Conservation (phyloP, 768 basidiomycete species). For the Cantharellus anzutake region DNA sequence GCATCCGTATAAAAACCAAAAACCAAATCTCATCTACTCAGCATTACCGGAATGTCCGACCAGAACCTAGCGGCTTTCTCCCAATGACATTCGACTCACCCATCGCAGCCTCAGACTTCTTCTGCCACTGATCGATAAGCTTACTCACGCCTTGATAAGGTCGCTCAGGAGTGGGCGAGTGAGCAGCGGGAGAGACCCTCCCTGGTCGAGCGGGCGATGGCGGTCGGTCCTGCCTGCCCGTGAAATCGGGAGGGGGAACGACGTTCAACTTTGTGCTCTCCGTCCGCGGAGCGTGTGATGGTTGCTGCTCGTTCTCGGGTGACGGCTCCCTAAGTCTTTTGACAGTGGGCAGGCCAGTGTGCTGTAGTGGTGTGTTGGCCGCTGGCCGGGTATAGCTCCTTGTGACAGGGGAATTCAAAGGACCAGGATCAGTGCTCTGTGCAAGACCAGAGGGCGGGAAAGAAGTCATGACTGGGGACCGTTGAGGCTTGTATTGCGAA, state of each 20-base stretch:
- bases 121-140: conserved; percentile 79
- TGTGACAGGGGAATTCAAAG: too few species aligned
- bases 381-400: too few species aligned
- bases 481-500: neutral
- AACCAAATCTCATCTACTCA: too few species aligned
- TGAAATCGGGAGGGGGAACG: neutral
- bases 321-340: too few species aligned
- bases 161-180: conserved; percentile 48
- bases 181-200: neutral
- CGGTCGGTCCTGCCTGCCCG: neutral
- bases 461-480: neutral
- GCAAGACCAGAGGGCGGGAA: too few species aligned
- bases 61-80: too few species aligned
- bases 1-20: too few species aligned
- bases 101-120: conserved; percentile 40
- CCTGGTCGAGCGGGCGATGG: neutral
- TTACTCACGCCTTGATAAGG: conserved; percentile 70
- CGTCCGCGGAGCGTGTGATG: neutral
- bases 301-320: too few species aligned
- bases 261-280: neutral
- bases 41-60: too few species aligned
- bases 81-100: neutral
- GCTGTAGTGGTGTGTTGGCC: too few species aligned
- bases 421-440: too few species aligned
- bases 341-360: too few species aligned